Evolutionary conservation across 306 rosid species (phyloP).

Genomic region (Cucurbita argyrosperma): DNA sequence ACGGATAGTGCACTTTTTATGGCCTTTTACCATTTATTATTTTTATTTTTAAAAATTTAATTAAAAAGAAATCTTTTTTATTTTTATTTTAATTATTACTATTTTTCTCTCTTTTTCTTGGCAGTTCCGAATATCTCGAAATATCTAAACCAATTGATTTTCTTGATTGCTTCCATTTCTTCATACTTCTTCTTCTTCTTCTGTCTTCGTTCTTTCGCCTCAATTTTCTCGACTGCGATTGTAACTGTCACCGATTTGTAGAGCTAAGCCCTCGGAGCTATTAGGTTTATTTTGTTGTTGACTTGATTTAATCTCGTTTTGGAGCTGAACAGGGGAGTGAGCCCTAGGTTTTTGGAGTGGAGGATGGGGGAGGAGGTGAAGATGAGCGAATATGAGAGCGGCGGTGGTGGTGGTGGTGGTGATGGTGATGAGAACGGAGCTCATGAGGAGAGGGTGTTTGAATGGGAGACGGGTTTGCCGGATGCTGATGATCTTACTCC

Average conservation of each 20-base stretch:
- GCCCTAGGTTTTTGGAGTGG: not conserved
- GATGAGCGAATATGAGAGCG: conserved; percentile 32
- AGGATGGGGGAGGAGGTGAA: conserved; percentile 69
- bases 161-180: conserved; percentile 5
- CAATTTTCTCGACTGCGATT: conserved; percentile 16
- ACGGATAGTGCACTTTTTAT: conserved; percentile 32
- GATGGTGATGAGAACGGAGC: conserved; percentile 17
- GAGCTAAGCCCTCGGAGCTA: not conserved
- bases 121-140: conserved; percentile 17
- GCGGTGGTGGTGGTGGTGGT: not conserved
- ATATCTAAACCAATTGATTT: conserved; percentile 13
- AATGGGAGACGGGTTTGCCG: conserved; percentile 86
- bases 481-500: conserved; percentile 54
- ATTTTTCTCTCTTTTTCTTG: conserved; percentile 1
- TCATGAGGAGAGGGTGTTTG: conserved; percentile 44
- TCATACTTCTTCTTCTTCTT: not conserved
- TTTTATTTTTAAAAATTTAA: not conserved
- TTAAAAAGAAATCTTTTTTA: not conserved
- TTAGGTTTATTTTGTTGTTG: not conserved
- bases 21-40: not conserved
- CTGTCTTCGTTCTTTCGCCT: conserved; percentile 4
- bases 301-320: not conserved
- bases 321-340: not conserved
- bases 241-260: not conserved
- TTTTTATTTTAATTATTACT: not conserved